phyloP scores from a whole-genome alignment of 257 asterid species.

The Solanum pimpinellifolium region DNA sequence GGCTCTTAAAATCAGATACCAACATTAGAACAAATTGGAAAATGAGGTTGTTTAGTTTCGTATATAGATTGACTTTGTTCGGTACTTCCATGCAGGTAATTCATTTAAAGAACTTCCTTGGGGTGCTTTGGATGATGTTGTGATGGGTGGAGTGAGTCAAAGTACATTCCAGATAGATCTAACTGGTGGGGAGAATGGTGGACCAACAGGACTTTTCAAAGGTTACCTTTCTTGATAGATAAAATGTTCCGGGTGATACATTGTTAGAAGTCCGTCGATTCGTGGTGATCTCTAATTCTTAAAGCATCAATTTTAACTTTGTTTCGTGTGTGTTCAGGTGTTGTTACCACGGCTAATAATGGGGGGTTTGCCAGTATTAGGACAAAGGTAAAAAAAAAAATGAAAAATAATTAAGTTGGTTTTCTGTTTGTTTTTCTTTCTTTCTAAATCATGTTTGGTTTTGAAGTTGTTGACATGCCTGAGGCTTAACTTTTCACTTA shows the following conservation, averaged over 20 bases:
- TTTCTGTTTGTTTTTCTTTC: background rate
- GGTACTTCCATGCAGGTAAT: conserved; percentile 29
- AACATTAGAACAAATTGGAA: background rate
- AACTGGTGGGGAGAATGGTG: conserved; percentile 65
- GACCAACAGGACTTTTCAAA: conserved; percentile 78
- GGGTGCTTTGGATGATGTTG: conserved; percentile 98
- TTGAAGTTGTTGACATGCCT: background rate
- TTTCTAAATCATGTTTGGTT: background rate
- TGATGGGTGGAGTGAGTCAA: conserved; percentile 99
- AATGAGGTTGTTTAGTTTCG: background rate
- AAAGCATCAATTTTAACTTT: background rate
- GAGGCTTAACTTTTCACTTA: background rate
- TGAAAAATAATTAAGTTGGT: background rate
- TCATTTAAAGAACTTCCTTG: conserved; percentile 63
- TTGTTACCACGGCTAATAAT: conserved; percentile 84
- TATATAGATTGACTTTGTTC: background rate
- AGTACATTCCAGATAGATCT: conserved; percentile 67
- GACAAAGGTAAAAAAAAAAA: conserved; percentile 39
- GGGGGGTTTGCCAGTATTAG: conserved; percentile 93
- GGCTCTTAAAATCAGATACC: background rate
- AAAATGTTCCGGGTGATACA: background rate
- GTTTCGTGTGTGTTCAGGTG: conserved; percentile 28
- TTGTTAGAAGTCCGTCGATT: background rate
- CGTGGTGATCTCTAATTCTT: background rate
- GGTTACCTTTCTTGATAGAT: conserved; percentile 32